Base-by-base conservation (phyloP, 2,329 filamentous ascomycete genomes). In the Talaromyces sp. region DNA sequence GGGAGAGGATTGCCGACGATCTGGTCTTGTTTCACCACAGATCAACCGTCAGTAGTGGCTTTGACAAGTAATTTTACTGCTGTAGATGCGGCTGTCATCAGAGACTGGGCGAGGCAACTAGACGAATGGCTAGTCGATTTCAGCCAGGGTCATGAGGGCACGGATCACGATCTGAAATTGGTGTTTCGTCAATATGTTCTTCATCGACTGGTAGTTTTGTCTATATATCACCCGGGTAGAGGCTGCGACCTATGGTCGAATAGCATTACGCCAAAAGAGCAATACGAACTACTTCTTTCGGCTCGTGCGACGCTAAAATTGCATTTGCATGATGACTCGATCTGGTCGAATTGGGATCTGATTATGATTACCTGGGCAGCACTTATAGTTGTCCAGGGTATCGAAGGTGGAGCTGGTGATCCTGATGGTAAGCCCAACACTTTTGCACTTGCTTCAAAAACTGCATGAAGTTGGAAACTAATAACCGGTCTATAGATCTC, bases 141-240 rank as follows among this genome's bases (percentile, higher is more conserved):
- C 15, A 66, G 64, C 8, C 38, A 61, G 31, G 60, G 61, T 13
- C 47, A 34, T 5, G 64, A 66, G 22, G 40, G 65, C 15, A 65
- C 65, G 5, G 62, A 67, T 31, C 56, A 61, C 10, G 65, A 67
- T 31, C 15, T 67, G 17, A 67, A 59, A 56, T 6, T 31, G 17
- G 65, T 67, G 11, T 67, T 67, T 19, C 65, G 65, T 53, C 65
- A 67, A 67, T 67, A 67, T 13, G 65, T 67, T 1, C 61, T 67
- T 10, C 65, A 67, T 67, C 62, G 65, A 65, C 59, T 67, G n/a
- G 65, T 67, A 22, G 65, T 67, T 29, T 22, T 67, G n/a, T 67
- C 65, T 38, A 67, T 67, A 51, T 65, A 67, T 45, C 62, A 67
- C 36, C 65, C 65, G 11, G 61, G 53, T 15, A 61, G 65, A 27